Percentiles rank a stretch among this genome's conserved stretches.
Evolutionary conservation across 345 rosid species (phyloP).

Genomic region (Citrus glauca): DNA sequence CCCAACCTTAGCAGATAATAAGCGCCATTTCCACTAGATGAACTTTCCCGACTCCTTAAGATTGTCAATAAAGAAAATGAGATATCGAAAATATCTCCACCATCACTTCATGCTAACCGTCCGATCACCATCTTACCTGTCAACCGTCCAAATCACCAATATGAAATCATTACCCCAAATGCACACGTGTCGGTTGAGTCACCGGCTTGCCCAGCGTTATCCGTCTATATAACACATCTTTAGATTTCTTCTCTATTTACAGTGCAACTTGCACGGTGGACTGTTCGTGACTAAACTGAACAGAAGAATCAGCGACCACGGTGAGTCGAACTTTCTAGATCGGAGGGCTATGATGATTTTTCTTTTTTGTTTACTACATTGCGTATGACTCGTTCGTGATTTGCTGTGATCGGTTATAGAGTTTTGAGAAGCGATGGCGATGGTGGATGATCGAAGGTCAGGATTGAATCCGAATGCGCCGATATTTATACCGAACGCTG

Average conservation of each 20-base stretch:
- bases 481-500: conserved; percentile 29
- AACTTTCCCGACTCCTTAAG: neutral
- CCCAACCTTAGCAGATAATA: too few relatives aligned
- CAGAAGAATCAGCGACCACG: neutral
- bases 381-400: neutral
- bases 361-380: neutral
- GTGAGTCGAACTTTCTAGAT: neutral
- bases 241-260: too few relatives aligned
- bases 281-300: neutral
- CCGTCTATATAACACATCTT: neutral
- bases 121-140: neutral
- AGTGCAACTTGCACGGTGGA: too few relatives aligned
- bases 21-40: neutral
- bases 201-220: neutral
- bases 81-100: neutral
- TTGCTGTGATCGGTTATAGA: neutral
- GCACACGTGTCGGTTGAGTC: neutral
- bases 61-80: neutral
- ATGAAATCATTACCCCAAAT: neutral
- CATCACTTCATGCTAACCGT: neutral
- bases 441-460: conserved; percentile 28
- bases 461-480: conserved; percentile 46
- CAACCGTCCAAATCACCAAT: neutral
- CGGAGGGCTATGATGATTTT: neutral
- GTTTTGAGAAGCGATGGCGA: conserved; percentile 22